These are phyloP conservation scores for Metschnikowia drakensbergensis DNA, from an alignment of 805 yeast species.

Conservation along the genomic window DNA sequence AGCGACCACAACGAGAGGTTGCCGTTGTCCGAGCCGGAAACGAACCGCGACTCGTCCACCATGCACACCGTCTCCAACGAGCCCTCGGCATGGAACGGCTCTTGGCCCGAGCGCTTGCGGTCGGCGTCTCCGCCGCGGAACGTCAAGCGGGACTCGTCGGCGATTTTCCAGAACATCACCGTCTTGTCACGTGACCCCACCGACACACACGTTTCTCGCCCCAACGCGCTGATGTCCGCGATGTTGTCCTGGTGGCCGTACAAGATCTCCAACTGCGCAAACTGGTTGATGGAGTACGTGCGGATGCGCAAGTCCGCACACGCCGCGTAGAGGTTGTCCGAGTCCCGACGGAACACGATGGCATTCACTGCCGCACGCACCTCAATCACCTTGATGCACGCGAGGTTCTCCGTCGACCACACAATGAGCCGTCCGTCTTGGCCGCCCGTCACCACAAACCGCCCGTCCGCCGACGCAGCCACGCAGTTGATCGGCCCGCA, in stretches of 20 bases:
- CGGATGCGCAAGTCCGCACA: constrained; percentile 90
- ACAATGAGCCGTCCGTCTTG: constrained; percentile 73
- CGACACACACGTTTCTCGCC: constrained; percentile 88
- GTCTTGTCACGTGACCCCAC: constrained; percentile 95
- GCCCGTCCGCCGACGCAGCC: constrained; percentile 85
- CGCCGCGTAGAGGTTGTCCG: constrained; percentile 86
- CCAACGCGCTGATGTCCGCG: constrained; percentile 73
- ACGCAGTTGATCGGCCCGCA: constrained; percentile 70
- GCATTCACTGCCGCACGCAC: constrained; percentile 73
- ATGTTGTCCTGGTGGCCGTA: constrained; percentile 96
- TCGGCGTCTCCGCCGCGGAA: constrained; percentile 82
- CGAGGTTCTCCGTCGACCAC: constrained; percentile 78
- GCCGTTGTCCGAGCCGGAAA: constrained; percentile 96
- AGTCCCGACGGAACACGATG: constrained; percentile 69
- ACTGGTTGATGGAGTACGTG: constrained; percentile 79
- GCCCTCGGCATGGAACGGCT: constrained; percentile 59
- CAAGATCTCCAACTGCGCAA: constrained; percentile 82
- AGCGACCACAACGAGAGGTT: constrained; percentile 85
- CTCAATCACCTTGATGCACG: constrained; percentile 73
- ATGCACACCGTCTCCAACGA: constrained; percentile 84
- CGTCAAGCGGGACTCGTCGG: constrained; percentile 91
- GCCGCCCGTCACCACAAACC: constrained; percentile 88
- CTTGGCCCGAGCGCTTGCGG: constrained; percentile 22
- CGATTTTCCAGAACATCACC: constrained; percentile 93
- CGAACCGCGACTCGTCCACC: constrained; percentile 89